Percentiles rank a stretch among this genome's conserved stretches.
These are phyloP conservation scores for Suillus cothurnatus DNA, from an alignment of 768 basidiomycete genomes.

Conservation along the genomic window DNA sequence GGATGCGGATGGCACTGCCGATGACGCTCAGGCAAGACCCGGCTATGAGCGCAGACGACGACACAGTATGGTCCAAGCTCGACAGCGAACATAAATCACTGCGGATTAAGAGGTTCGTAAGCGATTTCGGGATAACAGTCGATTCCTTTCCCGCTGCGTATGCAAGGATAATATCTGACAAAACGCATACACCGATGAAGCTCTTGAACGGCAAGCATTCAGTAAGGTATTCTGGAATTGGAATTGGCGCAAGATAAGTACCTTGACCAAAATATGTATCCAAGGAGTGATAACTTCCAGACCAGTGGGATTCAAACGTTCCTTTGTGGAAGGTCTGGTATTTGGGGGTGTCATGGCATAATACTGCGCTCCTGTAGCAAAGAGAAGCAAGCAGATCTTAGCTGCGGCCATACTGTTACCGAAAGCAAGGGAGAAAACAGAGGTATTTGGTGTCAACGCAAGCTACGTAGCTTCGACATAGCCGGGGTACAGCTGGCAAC, in stretches of 20 bases:
- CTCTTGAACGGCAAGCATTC: not conserved
- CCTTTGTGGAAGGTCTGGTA: constrained; percentile 3
- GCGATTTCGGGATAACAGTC: not conserved
- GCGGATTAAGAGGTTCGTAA: constrained; percentile 1
- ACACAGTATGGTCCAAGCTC: not conserved
- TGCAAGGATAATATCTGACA: constrained; percentile 4
- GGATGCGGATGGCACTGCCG: constrained; percentile 32
- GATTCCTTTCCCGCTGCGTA: not conserved
- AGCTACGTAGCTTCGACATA: not conserved
- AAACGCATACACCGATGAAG: not conserved
- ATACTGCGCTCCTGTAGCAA: not conserved
- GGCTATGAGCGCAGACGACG: constrained; percentile 9
- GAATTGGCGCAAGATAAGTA: not conserved
- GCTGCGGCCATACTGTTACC: not conserved
- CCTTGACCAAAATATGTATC: not conserved
- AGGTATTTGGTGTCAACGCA: not conserved
- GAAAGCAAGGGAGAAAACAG: not conserved
- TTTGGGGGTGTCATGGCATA: constrained; percentile 9
- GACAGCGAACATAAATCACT: not conserved
- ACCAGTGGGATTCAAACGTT: constrained; percentile 1
- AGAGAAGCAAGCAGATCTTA: constrained; percentile 7
- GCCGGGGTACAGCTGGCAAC: too few relatives aligned
- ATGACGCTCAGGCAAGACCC: constrained; percentile 23
- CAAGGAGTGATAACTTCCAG: not conserved
- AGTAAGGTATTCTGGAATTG: not conserved